These are phyloP conservation scores for Emergomyces pasteurianus DNA, from an alignment of 2,329 filamentous ascomycete genomes.

Conservation along the genomic window DNA sequence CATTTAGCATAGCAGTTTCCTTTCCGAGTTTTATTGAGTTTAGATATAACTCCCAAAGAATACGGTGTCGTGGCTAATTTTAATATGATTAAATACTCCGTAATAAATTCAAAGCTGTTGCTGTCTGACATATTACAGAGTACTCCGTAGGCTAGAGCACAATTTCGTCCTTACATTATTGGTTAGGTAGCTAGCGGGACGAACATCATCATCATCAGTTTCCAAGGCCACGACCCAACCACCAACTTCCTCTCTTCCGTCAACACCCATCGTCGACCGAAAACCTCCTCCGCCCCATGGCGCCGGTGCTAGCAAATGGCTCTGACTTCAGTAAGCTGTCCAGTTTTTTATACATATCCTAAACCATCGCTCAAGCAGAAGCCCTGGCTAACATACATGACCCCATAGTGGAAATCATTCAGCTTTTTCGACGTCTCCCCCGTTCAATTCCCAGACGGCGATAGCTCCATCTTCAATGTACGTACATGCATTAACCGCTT, in stretches of 20 bases:
- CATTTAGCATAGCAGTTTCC: too few species aligned
- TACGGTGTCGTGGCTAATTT: too few species aligned
- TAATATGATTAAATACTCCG: too few species aligned
- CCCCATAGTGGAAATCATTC: constrained; percentile 84
- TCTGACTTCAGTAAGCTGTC: constrained; percentile 29
- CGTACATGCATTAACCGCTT: constrained; percentile 17
- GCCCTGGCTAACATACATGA: neutral
- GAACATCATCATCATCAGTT: neutral
- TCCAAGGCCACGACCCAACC: neutral
- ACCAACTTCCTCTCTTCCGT: neutral
- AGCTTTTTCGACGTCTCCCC: constrained; percentile 96
- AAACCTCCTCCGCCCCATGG: constrained; percentile 15
- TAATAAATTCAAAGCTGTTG: too few species aligned
- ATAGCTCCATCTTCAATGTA: constrained; percentile 69
- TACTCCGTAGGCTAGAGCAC: too few species aligned
- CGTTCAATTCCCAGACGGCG: constrained; percentile 68
- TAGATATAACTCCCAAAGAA: too few species aligned
- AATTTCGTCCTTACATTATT: too few species aligned
- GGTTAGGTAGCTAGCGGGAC: too few species aligned
- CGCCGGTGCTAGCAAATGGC: constrained; percentile 28
- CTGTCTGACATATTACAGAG: too few species aligned
- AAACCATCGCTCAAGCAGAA: neutral
- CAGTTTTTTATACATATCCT: neutral
- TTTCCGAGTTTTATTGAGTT: too few species aligned
- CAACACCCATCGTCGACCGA: neutral